These are phyloP conservation scores for Fusarium poae DNA, from an alignment of 2,329 filamentous ascomycete genomes.

Conservation along the genomic window DNA sequence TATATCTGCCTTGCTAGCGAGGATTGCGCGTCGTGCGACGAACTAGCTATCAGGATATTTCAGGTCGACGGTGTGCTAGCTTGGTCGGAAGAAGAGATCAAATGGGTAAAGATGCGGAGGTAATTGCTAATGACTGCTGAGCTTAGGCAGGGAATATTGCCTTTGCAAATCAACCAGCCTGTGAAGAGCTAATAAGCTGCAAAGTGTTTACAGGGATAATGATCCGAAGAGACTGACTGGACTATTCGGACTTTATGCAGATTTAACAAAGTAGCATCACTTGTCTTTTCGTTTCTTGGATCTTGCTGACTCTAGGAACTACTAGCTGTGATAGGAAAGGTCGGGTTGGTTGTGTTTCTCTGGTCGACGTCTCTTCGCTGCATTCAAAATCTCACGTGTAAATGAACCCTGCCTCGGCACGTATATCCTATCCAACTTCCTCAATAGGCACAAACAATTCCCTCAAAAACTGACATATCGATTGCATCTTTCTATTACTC, in stretches of 20 bases:
- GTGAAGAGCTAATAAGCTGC: accelerated
- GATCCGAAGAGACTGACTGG: background rate
- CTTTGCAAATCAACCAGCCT: background rate
- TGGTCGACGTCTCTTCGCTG: slow-evolving; percentile 24
- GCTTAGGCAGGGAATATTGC: background rate
- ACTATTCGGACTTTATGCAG: background rate
- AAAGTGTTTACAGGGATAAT: background rate
- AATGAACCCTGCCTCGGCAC: slow-evolving; percentile 26
- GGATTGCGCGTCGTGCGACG: background rate
- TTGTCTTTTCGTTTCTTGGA: background rate
- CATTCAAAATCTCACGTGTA: slow-evolving; percentile 26
- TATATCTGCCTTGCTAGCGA: background rate
- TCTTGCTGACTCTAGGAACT: background rate
- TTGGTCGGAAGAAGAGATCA: accelerated
- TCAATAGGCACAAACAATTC: slow-evolving; percentile 26
- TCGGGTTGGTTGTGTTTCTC: background rate
- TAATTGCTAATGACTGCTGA: background rate
- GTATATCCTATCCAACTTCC: slow-evolving; percentile 22
- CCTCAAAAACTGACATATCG: slow-evolving; percentile 21
- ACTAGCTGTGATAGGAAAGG: slow-evolving; percentile 20
- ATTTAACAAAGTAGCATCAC: background rate
- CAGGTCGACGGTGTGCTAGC: background rate
- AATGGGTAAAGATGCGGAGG: accelerated
- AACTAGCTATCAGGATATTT: accelerated
- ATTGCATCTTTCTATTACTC: slow-evolving; percentile 21